Evolutionary conservation across 768 basidiomycete genomes (phyloP).

Genomic region (Mycena floridula): DNA sequence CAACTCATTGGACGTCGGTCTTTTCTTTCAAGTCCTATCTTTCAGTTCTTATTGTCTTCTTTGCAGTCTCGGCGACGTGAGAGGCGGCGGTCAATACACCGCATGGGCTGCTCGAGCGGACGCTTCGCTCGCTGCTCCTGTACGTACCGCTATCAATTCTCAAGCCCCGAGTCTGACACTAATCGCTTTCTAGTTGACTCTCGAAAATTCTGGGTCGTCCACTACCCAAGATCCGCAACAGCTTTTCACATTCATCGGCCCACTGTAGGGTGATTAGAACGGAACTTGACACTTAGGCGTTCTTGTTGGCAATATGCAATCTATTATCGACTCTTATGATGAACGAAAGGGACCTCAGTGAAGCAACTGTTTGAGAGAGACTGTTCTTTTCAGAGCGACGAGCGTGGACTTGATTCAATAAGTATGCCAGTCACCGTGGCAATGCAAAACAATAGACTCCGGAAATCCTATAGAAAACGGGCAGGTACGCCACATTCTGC

Average conservation of each 20-base stretch:
- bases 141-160: not conserved
- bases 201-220: constrained; percentile 1
- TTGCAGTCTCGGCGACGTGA: not conserved
- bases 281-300: no score
- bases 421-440: no score
- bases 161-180: constrained; percentile 21
- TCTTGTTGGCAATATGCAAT: no score
- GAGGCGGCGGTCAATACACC: not conserved
- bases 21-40: not conserved
- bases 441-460: no score
- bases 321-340: no score
- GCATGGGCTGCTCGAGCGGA: not conserved
- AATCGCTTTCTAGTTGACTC: constrained; percentile 11
- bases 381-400: no score
- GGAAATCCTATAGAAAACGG: no score
- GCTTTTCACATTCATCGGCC: not conserved
- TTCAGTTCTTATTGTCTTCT: not conserved
- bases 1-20: not conserved
- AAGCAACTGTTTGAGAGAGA: no score
- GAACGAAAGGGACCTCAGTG: no score
- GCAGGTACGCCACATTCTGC: no score
- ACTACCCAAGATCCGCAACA: not conserved
- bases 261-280: no score
- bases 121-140: not conserved
- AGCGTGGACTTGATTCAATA: no score